Evolutionary conservation across 2,329 filamentous ascomycete genomes (phyloP).

Genomic region (Colletotrichum acutatum): DNA sequence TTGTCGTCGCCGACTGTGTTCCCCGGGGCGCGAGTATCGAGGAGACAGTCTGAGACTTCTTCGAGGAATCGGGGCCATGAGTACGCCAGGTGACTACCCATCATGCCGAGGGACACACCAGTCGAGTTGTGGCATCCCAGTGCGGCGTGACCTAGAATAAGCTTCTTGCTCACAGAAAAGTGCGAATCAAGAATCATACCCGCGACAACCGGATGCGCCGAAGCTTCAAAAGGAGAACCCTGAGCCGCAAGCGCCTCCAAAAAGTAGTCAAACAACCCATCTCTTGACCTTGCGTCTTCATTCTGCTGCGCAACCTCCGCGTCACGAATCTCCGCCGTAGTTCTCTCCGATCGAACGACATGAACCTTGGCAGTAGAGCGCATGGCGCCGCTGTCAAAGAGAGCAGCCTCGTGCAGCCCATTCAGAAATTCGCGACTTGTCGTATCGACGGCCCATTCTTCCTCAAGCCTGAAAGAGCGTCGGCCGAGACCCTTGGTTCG

Average conservation of each 20-base stretch:
- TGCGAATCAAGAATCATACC: slow-evolving; percentile 77
- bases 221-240: slow-evolving; percentile 44
- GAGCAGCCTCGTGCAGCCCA: neutral
- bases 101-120: slow-evolving; percentile 74
- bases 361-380: slow-evolving; percentile 70
- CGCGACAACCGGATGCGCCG: slow-evolving; percentile 71
- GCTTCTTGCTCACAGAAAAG: slow-evolving; percentile 69
- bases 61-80: slow-evolving; percentile 77
- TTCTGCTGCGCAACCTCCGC: slow-evolving; percentile 75
- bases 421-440: slow-evolving; percentile 55
- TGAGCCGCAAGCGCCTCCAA: slow-evolving; percentile 57
- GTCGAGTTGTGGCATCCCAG: slow-evolving; percentile 63
- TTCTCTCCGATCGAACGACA: slow-evolving; percentile 72
- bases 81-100: slow-evolving; percentile 77
- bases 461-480: slow-evolving; percentile 78
- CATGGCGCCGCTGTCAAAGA: slow-evolving; percentile 24
- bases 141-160: slow-evolving; percentile 75
- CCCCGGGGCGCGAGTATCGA: slow-evolving; percentile 49
- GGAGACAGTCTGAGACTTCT: slow-evolving; percentile 66
- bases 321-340: slow-evolving; percentile 72
- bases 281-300: slow-evolving; percentile 62
- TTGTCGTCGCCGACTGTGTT: slow-evolving; percentile 54
- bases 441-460: slow-evolving; percentile 77
- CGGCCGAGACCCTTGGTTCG: slow-evolving; percentile 75
- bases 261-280: slow-evolving; percentile 59